Evolutionary conservation across 345 rosid genomes (phyloP), one percentile per base, ranked within the genome.

Genomic region (Eucalyptus marginata): DNA sequence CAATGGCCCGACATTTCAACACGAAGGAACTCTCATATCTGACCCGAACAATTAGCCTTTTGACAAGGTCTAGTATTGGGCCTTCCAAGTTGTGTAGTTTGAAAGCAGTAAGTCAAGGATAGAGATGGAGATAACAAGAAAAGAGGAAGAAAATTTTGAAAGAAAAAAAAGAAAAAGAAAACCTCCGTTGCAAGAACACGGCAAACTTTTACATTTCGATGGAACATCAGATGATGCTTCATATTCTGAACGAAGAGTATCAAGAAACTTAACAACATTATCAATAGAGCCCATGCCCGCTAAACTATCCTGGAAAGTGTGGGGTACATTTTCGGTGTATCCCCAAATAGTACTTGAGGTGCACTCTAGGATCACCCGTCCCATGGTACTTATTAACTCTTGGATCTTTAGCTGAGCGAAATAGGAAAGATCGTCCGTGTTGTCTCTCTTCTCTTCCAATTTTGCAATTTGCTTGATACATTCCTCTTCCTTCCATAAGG

Each of bases 111-210:
- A 54, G 33, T 40, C 68, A 58, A n/a, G 52, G 87, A 66, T 33
- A 66, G 18, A 29, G 33, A 18, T 62, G 56, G 47, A 11, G 76
- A 88, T 91, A 87, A 29, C 43, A 62, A 66, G 1, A 44, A 27
- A 12, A 36, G 29, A 36, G 31, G n/a, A 29, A 62, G 62, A 49
- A 50, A 66, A 58, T 13, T 71, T 36, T n/a, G 62, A n/a, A 46
- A 50, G 52, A 43, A 43, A 6, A 43, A 43, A 43, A 43, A 43
- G 44, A 43, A 43, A 43, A 43, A 43, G 44, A 86, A 59, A 80
- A 97, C 99, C 99, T 97, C 92, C 95, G 97, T 86, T 96, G 96
- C 84, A 97, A 95, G 94, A 96, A 98, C 76, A 88, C 92, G 36
- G 93, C 96, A 90, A 97, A 92, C 92, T 97, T 98, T 94, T 96